Percentiles rank a stretch among this genome's conserved stretches.
These are phyloP conservation scores for Cutaneotrichosporon cutaneum DNA, from an alignment of 1,284 basidiomycete genomes.

Conservation along the genomic window DNA sequence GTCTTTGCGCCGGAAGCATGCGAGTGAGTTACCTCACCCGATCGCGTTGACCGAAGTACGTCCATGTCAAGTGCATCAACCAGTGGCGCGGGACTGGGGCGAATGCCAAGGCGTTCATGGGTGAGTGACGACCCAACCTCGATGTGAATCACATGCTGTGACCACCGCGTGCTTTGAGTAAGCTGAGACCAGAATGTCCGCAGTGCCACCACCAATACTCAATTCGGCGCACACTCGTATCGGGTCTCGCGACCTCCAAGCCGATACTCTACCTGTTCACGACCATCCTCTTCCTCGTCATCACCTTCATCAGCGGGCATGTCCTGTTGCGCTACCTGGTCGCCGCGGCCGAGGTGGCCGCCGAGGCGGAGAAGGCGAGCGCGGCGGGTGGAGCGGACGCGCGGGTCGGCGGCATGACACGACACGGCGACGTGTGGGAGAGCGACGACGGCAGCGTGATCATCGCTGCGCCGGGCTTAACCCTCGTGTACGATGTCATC, in stretches of 20 bases:
- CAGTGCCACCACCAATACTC: slow-evolving; percentile 50
- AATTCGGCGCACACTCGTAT: slow-evolving; percentile 43
- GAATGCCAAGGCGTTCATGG: slow-evolving; percentile 47
- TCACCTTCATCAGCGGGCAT: slow-evolving; percentile 41
- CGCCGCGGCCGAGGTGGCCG: slow-evolving; percentile 1
- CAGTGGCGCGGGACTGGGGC: slow-evolving; percentile 49
- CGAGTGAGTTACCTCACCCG: slow-evolving; percentile 38
- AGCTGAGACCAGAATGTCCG: slow-evolving; percentile 43
- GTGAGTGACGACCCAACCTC: slow-evolving; percentile 22
- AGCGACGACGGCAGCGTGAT: slow-evolving; percentile 29
- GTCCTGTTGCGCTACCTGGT: slow-evolving; percentile 26
- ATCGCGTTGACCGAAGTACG: slow-evolving; percentile 3
- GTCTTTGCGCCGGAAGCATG: slow-evolving; percentile 50
- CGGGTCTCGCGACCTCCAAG: slow-evolving; percentile 47
- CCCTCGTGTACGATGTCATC: slow-evolving; percentile 40
- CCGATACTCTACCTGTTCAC: slow-evolving; percentile 43
- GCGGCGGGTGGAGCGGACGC: background rate
- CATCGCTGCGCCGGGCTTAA: slow-evolving; percentile 32
- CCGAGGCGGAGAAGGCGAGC: background rate
- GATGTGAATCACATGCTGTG: too few species aligned
- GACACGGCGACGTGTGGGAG: slow-evolving; percentile 12
- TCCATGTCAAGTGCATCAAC: slow-evolving; percentile 46
- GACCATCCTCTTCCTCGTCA: slow-evolving; percentile 34
- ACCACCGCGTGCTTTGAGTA: too few species aligned
- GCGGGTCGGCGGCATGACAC: background rate